phyloP scores from a whole-genome alignment of 768 basidiomycete genomes.

The Hortiboletus flavorubellus region DNA sequence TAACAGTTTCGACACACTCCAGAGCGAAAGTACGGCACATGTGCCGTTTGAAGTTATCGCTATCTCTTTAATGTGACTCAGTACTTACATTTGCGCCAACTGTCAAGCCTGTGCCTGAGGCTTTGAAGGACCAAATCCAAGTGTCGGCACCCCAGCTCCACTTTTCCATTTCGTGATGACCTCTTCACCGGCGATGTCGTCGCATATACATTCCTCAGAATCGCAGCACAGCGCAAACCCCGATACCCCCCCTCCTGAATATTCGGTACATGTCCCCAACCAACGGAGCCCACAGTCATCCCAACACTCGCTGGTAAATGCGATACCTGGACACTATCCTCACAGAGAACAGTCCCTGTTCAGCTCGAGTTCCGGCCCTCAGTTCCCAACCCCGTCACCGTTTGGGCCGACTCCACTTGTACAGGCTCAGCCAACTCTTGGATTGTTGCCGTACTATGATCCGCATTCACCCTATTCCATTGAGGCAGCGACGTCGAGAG shows the following conservation, averaged over 20 bases:
- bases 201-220: slow-evolving; percentile 10
- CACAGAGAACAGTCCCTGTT: slow-evolving; percentile 15
- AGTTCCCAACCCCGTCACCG: slow-evolving; percentile 14
- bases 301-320: slow-evolving; percentile 15
- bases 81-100: not conserved
- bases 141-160: not conserved
- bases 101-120: not conserved
- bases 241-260: slow-evolving; percentile 30
- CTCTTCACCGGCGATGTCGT: slow-evolving; percentile 10
- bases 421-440: slow-evolving; percentile 34
- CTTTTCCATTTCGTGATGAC: not conserved
- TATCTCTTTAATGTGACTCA: not conserved
- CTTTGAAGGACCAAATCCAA: not conserved
- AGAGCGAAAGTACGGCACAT: not conserved
- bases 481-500: slow-evolving; percentile 36
- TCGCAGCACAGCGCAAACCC: slow-evolving; percentile 22
- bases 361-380: slow-evolving; percentile 13
- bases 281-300: slow-evolving; percentile 14
- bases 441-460: slow-evolving; percentile 41
- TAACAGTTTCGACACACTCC: not conserved
- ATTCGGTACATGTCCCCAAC: slow-evolving; percentile 19
- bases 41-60: not conserved
- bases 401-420: slow-evolving; percentile 42
- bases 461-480: slow-evolving; percentile 39
- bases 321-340: slow-evolving; percentile 14